phyloP scores from a whole-genome alignment of 2,329 filamentous ascomycete species.

The Ophiostoma australiae region DNA sequence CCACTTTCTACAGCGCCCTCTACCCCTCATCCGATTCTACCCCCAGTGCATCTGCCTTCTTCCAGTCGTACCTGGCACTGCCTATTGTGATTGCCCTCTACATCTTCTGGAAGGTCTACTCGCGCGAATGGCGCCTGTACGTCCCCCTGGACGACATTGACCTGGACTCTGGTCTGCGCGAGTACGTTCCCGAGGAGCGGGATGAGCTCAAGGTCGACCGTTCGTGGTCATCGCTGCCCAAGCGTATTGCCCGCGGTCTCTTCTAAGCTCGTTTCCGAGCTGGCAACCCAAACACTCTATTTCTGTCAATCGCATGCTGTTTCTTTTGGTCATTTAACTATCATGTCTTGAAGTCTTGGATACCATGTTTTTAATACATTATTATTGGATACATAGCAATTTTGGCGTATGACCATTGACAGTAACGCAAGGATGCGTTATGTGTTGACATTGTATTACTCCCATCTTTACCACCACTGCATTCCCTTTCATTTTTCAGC shows the following conservation, averaged over 20 bases:
- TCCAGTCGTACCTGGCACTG: conserved; percentile 53
- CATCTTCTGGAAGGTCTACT: conserved; percentile 60
- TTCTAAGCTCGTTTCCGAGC: conserved; percentile 32
- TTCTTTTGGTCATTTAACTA: neutral
- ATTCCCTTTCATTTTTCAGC: neutral
- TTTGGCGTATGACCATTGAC: neutral
- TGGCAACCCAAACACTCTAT: conserved; percentile 15
- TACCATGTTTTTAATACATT: neutral
- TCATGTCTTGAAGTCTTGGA: neutral
- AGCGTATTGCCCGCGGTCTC: conserved; percentile 35
- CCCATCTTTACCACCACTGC: neutral
- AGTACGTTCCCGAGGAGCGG: conserved; percentile 47
- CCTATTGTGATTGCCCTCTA: conserved; percentile 56
- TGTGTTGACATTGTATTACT: conserved; percentile 1
- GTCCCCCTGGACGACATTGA: conserved; percentile 57
- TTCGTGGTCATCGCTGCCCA: conserved; percentile 35
- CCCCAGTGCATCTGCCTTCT: conserved; percentile 49
- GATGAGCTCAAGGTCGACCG: conserved; percentile 33
- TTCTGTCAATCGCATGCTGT: neutral
- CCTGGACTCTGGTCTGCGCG: conserved; percentile 53
- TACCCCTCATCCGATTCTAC: conserved; percentile 38
- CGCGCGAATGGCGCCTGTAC: conserved; percentile 51
- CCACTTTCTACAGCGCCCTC: conserved; percentile 66
- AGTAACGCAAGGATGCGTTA: neutral
- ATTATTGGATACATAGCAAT: neutral